Base-by-base conservation (phyloP, 768 basidiomycete species). In the Gautieria morchelliformis region DNA sequence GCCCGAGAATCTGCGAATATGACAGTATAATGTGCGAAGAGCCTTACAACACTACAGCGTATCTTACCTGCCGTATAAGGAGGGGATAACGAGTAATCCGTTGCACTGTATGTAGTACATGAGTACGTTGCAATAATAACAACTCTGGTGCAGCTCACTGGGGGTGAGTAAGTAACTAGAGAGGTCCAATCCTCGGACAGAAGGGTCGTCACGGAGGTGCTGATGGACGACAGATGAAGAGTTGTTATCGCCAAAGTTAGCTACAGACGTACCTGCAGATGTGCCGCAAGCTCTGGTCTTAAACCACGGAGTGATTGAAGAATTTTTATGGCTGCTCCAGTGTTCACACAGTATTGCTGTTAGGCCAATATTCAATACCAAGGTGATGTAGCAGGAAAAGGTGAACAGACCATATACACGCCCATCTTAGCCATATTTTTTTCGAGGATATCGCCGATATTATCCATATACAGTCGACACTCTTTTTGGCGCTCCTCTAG, bases 1-100 rank as follows among this genome's bases (percentile, higher is more conserved):
- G 89, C 20, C 84, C 79, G 24, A 91, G 67, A 61, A 96, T 89
- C 80, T 64, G 40, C 35, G 58, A 35, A 17, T n/a, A 27, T n/a
- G 10, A 17, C 15, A 22, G n/a, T 5, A 39, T 47, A 11, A 40
- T 10, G 7, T 17, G 48, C 48, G 3, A 5, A 11, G 24, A 19
- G 8, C 48, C 15, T 12, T 22, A 10, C 9, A n/a, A 40, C 49
- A 32, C 44, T 42, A 60, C 24, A 32, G 27, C 27, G 27, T 27
- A 3, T 59, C 68, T 19, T 50, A 82, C 84, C 70, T 91, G 89
- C 54, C 84, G 83, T 61, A 97, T 84, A 33, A 97, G 76, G 0
- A 99, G 75, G 0, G 95, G 95, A 66, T 98, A 99, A 57, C 92
- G 79, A 0, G 95, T 96, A 56, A 97, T 84, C 9, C 95, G 84